Evolutionary conservation across 1,139 yeast genomes (phyloP).

Genomic region (Lodderomyces pseudojiufengensis): DNA sequence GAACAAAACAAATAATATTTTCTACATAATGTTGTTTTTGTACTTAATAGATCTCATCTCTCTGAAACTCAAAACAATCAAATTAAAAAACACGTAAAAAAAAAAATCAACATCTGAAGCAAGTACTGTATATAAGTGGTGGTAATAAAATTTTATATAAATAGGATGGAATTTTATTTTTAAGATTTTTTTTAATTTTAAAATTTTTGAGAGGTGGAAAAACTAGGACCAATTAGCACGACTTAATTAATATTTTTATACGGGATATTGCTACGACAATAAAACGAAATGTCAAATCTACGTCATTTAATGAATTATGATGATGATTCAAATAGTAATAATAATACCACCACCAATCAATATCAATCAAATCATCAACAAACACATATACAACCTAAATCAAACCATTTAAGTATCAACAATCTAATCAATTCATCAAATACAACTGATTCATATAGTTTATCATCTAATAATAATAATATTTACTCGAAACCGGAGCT

Average conservation of each 20-base stretch:
- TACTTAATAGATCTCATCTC: no score
- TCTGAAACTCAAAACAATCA: no score
- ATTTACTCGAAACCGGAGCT: background rate
- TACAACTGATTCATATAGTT: background rate
- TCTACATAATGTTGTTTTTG: no score
- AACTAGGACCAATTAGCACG: background rate
- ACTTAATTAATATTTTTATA: constrained; percentile 1
- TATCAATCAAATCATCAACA: background rate
- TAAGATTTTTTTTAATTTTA: constrained; percentile 2
- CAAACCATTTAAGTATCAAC: constrained; percentile 2
- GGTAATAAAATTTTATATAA: background rate
- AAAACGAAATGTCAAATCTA: constrained; percentile 14
- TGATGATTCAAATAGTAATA: constrained; percentile 9
- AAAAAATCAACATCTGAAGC: no score
- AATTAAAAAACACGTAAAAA: no score
- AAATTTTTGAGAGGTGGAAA: background rate
- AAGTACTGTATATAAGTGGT: no score
- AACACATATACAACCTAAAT: background rate
- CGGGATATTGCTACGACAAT: no score
- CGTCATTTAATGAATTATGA: constrained; percentile 15
- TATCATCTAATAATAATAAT: background rate
- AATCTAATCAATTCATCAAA: constrained; percentile 2
- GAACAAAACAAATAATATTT: no score
- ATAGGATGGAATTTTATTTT: background rate
- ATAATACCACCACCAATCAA: background rate